A percentile compares a stretch with the other conserved stretches of the same genome.
phyloP scores from a whole-genome alignment of 2,329 filamentous ascomycete species.

The Pseudocercospora eumusae region DNA sequence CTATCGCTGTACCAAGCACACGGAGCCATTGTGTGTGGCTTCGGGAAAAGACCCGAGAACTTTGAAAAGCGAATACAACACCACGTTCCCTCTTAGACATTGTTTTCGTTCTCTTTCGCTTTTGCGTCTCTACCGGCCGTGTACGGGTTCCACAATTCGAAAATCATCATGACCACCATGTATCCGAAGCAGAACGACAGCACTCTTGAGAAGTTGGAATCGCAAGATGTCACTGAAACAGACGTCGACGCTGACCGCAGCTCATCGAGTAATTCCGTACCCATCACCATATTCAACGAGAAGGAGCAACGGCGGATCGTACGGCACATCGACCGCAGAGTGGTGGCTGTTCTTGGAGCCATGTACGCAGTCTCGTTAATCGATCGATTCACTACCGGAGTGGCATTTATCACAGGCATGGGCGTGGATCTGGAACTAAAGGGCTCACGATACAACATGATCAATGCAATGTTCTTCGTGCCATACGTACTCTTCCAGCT shows the following conservation, averaged over 20 bases:
- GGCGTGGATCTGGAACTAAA: slow-evolving; percentile 3
- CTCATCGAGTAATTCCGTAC: not conserved
- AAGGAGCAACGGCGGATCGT: slow-evolving; percentile 1
- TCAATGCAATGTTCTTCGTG: slow-evolving; percentile 10
- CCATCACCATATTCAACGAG: slow-evolving; percentile 1
- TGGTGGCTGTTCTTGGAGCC: not conserved
- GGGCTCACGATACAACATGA: slow-evolving; percentile 8
- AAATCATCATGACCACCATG: not conserved
- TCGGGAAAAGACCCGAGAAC: not conserved
- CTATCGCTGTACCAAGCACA: not conserved
- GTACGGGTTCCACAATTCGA: slow-evolving; percentile 2
- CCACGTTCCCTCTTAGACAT: not conserved
- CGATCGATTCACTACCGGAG: not conserved
- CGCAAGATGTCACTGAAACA: not conserved
- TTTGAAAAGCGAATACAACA: not conserved
- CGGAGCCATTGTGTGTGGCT: not conserved
- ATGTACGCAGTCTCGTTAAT: slow-evolving; percentile 10
- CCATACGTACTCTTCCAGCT: not conserved
- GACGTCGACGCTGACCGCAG: not conserved
- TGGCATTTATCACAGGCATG: slow-evolving; percentile 11
- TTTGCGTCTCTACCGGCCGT: slow-evolving; percentile 8
- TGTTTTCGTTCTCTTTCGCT: slow-evolving; percentile 10
- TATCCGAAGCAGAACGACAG: not conserved
- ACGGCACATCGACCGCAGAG: slow-evolving; percentile 4
- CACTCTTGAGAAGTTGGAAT: not conserved